Evolutionary conservation across 306 rosid species (phyloP), one percentile per base, ranked within the genome.

Genomic region (Vigna nakashimae): DNA sequence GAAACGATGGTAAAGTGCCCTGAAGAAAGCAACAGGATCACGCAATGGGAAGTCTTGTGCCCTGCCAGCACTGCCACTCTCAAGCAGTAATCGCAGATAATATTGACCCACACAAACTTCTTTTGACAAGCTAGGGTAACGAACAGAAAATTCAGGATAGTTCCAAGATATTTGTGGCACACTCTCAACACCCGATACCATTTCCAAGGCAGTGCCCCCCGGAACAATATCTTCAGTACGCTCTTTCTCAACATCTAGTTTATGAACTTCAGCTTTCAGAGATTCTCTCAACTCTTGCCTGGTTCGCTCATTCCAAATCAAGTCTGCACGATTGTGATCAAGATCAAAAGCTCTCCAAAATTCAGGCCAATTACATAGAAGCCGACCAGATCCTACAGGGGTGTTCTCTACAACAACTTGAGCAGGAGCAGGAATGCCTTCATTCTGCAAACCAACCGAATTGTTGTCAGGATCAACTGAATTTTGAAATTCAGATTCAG

Each of bases 31-130:
- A 87, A 91, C 93, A 18, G 99, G 99, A 79, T 96, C 89, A 18
- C 99, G 99, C 85, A 96, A 79, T 0, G 99, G 99, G 86, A 96
- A 96, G 77, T 96, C 96, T 66, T 91, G 96, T 28, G 97, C 99
- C 96, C 94, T 87, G 87, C 91, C 91, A 78, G 87, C 78, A 82
- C 98, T 92, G 82, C 97, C 94, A 84, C 97, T 92, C 87, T 96
- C 99, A 76, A 96, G 98, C 83, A 96, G 90, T 79, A 96, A 81
- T 22, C 99, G 98, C 73, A 96, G 84, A 87, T 96, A 96, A 83
- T 96, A 96, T 72, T 96, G 99, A 81, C 99, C 99, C 40, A 96
- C 99, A 34, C 99, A 96, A 87, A 92, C 99, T 88, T 96, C 99
- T 90, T 90, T 96, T 73, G 97, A 92, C 89, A 96, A 85, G 88